Evolutionary conservation across 2,329 filamentous ascomycete species (phyloP).

Genomic region (Colletotrichum chrysophilum): DNA sequence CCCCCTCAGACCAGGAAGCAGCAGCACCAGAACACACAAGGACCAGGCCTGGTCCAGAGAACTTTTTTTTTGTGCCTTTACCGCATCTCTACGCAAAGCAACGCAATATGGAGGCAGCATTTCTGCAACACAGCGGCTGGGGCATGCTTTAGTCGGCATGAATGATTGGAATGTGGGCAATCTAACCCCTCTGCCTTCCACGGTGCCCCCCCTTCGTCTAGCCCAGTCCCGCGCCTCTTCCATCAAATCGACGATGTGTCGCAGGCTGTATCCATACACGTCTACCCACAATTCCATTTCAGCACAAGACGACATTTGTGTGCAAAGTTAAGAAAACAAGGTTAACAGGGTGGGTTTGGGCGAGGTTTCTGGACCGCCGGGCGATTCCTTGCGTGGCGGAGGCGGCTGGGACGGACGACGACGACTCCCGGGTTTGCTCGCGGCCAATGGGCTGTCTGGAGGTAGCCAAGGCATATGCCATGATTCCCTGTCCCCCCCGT

Average conservation of each 20-base stretch:
- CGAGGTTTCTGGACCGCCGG: neutral
- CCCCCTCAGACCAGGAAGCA: neutral
- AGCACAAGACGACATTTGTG: neutral
- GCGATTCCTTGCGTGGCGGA: constrained; percentile 1
- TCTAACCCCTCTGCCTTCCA: constrained; percentile 1
- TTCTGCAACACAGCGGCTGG: constrained; percentile 17
- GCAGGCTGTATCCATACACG: neutral
- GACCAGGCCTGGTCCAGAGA: neutral
- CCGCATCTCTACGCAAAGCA: neutral
- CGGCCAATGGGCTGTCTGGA: constrained; percentile 1
- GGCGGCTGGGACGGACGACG: neutral
- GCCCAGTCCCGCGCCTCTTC: neutral
- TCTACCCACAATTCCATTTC: neutral
- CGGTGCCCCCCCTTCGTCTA: constrained; percentile 2
- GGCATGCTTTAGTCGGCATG: constrained; percentile 15
- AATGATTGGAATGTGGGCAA: constrained; percentile 19
- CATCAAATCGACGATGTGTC: constrained; percentile 12
- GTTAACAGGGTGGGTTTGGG: neutral
- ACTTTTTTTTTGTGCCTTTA: neutral
- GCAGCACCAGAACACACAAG: neutral
- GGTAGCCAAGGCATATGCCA: constrained; percentile 8
- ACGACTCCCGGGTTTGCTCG: neutral
- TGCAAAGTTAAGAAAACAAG: neutral
- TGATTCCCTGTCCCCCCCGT: constrained; percentile 1
- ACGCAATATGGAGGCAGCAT: constrained; percentile 17